phyloP scores from a whole-genome alignment of 148 eudicot genomes.

The Rhododendron mucronatum region DNA sequence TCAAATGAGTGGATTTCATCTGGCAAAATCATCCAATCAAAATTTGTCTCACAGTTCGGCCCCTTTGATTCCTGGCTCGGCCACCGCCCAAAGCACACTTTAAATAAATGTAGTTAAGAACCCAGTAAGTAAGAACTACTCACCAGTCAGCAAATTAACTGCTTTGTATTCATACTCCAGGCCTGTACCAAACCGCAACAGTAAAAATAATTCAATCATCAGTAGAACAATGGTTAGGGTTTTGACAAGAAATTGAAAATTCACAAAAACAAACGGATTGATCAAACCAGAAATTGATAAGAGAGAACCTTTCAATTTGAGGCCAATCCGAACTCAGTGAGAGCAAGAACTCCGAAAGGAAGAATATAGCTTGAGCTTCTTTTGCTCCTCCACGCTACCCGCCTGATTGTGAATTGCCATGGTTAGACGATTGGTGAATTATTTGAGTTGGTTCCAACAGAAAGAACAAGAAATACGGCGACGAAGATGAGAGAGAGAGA shows the following conservation, averaged over 20 bases:
- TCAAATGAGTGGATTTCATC: too few relatives aligned
- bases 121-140: conserved; percentile 11
- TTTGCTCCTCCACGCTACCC: conserved; percentile 8
- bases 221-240: not conserved
- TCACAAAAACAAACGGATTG: not conserved
- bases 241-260: conserved; percentile 1
- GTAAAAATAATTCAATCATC: not conserved
- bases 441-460: not conserved
- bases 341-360: conserved; percentile 70
- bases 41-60: too few relatives aligned
- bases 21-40: too few relatives aligned
- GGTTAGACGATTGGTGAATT: not conserved
- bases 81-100: too few relatives aligned
- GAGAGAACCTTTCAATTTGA: conserved; percentile 62
- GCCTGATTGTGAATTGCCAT: conserved; percentile 21
- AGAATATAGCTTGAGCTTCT: conserved; percentile 69
- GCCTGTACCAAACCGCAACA: conserved; percentile 30
- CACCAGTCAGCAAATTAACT: conserved; percentile 75
- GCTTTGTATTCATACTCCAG: conserved; percentile 77
- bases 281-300: not conserved
- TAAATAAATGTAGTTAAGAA: not conserved
- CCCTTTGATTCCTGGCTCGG: not conserved
- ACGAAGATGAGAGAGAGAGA: not conserved
- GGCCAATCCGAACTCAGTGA: conserved; percentile 81
- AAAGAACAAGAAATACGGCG: not conserved